Percentiles rank a stretch among this genome's conserved stretches.
Conservation (phyloP, 805 yeast genomes). For the Lipomyces yamanashiensis region DNA sequence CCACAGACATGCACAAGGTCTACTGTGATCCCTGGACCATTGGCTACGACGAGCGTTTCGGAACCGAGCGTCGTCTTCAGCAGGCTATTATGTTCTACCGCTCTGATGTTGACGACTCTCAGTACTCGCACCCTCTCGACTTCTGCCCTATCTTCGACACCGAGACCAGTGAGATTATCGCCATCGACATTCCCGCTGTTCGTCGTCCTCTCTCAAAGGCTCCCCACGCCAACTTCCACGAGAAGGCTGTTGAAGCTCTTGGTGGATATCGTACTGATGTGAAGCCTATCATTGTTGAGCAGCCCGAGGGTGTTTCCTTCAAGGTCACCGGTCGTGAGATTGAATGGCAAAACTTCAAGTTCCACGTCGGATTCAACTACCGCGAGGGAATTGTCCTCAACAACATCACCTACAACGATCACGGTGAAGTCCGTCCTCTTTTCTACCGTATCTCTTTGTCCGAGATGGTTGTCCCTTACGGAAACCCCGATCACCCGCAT, state of each 20-base stretch:
- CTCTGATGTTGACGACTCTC: conserved; percentile 75
- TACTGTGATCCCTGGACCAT: conserved; percentile 75
- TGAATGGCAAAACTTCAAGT: conserved; percentile 76
- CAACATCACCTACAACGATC: conserved; percentile 75
- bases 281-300: conserved; percentile 71
- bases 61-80: conserved; percentile 72
- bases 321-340: conserved; percentile 69
- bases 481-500: conserved; percentile 77
- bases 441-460: conserved; percentile 78
- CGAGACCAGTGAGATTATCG: conserved; percentile 68
- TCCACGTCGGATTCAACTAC: conserved; percentile 84
- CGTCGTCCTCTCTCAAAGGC: conserved; percentile 73
- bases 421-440: conserved; percentile 65
- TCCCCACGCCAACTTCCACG: conserved; percentile 73
- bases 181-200: conserved; percentile 73
- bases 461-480: conserved; percentile 87
- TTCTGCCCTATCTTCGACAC: conserved; percentile 83
- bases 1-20: conserved; percentile 60
- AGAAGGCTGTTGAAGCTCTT: conserved; percentile 59
- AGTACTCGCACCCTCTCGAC: conserved; percentile 69
- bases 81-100: conserved; percentile 83
- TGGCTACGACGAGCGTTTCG: conserved; percentile 79
- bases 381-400: conserved; percentile 82
- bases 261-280: conserved; percentile 68
- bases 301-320: conserved; percentile 84